These are phyloP conservation scores for Fusarium sambucinum DNA, from an alignment of 2,329 filamentous ascomycete species.

Conservation along the genomic window DNA sequence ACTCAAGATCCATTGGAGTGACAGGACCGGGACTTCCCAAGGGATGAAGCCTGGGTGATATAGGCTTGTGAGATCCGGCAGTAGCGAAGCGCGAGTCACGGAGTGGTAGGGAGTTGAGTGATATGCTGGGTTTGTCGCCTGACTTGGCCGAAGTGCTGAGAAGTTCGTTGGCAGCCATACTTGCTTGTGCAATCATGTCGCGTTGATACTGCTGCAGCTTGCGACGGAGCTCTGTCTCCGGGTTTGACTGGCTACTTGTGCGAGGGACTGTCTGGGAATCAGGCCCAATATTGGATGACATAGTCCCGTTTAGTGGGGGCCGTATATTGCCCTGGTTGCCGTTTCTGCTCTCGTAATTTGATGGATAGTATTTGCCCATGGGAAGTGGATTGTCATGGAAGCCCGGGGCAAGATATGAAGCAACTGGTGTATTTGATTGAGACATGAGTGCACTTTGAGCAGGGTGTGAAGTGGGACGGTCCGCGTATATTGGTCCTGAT, in stretches of 20 bases:
- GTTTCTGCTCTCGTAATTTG: conserved; percentile 66
- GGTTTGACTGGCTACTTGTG: conserved; percentile 20
- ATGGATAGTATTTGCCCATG: conserved; percentile 73
- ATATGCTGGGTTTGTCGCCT: conserved; percentile 46
- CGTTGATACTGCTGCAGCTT: conserved; percentile 69
- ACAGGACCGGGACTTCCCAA: conserved; percentile 71
- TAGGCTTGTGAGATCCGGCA: conserved; percentile 60
- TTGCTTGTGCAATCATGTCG: conserved; percentile 71
- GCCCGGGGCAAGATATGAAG: conserved; percentile 65
- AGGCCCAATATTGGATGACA: conserved; percentile 53
- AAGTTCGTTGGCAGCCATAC: conserved; percentile 63
- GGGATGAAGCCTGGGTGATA: conserved; percentile 63
- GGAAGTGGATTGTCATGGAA: conserved; percentile 62
- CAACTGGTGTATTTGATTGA: conserved; percentile 58
- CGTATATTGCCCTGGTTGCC: conserved; percentile 40
- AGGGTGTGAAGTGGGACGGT: conserved; percentile 48
- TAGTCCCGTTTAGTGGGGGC: conserved; percentile 44
- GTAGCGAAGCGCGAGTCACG: conserved; percentile 55
- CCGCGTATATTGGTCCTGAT: conserved; percentile 45
- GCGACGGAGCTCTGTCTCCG: conserved; percentile 61
- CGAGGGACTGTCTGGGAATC: conserved; percentile 52
- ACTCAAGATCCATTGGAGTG: conserved; percentile 69
- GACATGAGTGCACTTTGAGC: conserved; percentile 35
- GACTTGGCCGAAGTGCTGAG: conserved; percentile 47
- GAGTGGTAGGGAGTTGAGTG: conserved; percentile 53